phyloP scores from a whole-genome alignment of 345 rosid genomes.

The Clarkia xantiana region DNA sequence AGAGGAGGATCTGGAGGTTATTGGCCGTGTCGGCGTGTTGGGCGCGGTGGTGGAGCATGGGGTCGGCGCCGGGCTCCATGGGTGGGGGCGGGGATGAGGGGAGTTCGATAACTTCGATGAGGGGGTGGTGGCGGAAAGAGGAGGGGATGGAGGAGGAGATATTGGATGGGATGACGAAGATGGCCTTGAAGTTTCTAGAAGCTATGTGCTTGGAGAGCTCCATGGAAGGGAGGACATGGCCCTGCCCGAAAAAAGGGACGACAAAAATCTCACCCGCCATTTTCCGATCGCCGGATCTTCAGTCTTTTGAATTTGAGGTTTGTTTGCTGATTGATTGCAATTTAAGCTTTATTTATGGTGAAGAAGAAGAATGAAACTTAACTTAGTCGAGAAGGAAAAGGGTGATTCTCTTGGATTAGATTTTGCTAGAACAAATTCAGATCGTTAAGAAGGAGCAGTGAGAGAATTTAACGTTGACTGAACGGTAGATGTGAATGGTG shows the following conservation, averaged over 20 bases:
- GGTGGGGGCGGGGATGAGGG: constrained; percentile 5
- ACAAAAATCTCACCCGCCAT: constrained; percentile 12
- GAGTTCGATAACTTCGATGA: constrained; percentile 4
- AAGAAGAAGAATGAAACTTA: not conserved
- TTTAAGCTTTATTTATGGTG: not conserved
- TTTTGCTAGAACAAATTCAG: no score
- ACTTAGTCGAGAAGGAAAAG: not conserved
- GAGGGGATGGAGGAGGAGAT: constrained; percentile 15
- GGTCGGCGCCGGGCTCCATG: constrained; percentile 4
- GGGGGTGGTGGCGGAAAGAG: constrained; percentile 8
- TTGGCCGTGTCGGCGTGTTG: constrained; percentile 2
- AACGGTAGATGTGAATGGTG: no score
- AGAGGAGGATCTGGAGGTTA: constrained; percentile 6
- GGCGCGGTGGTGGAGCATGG: constrained; percentile 3
- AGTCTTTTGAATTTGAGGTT: not conserved
- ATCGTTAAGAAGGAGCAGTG: no score
- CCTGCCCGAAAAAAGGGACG: constrained; percentile 14
- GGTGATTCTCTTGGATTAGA: no score
- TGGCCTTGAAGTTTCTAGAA: constrained; percentile 5
- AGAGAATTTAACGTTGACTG: no score
- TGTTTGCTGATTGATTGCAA: not conserved
- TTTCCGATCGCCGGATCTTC: not conserved
- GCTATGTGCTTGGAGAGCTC: constrained; percentile 17
- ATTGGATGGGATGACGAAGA: constrained; percentile 11
- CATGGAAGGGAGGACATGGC: constrained; percentile 17